Evolutionary conservation across 2,329 filamentous ascomycete species (phyloP).

Genomic region (Venturia carpophila): DNA sequence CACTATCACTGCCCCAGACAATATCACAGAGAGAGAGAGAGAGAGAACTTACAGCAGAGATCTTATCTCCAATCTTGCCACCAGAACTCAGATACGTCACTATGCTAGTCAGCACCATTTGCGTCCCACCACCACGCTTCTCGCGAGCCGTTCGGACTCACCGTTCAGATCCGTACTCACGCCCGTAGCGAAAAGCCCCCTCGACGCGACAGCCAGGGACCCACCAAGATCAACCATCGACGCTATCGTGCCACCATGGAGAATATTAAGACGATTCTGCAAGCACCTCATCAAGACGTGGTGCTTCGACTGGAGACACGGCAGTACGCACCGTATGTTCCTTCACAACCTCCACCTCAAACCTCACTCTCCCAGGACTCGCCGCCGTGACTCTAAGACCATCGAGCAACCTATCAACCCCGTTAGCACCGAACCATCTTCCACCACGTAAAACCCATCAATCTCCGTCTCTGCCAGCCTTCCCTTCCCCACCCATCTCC

Average conservation of each 20-base stretch:
- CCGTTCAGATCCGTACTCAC: constrained; percentile 60
- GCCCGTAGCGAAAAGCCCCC: constrained; percentile 57
- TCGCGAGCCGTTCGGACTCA: constrained; percentile 24
- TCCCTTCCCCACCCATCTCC: too few relatives aligned
- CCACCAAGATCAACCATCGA: constrained; percentile 65
- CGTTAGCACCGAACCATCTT: neutral
- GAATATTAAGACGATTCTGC: constrained; percentile 66
- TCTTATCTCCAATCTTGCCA: constrained; percentile 53
- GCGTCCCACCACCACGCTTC: neutral
- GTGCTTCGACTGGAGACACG: too few relatives aligned
- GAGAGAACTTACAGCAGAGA: constrained; percentile 42
- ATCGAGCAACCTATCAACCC: constrained; percentile 33
- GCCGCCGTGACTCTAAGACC: constrained; percentile 52
- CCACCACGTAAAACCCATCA: too few relatives aligned
- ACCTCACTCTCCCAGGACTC: constrained; percentile 59
- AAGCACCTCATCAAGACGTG: neutral
- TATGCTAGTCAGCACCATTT: constrained; percentile 22
- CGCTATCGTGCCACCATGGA: constrained; percentile 73
- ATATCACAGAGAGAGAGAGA: neutral
- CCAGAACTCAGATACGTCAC: constrained; percentile 59
- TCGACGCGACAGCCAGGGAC: constrained; percentile 57
- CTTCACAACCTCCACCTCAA: constrained; percentile 66
- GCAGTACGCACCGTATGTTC: constrained; percentile 56
- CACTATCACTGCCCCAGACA: constrained; percentile 19
- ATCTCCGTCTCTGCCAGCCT: too few relatives aligned